Evolutionary conservation across 1,139 yeast species (phyloP).

Genomic region (Yamadazyma membranifaciens): DNA sequence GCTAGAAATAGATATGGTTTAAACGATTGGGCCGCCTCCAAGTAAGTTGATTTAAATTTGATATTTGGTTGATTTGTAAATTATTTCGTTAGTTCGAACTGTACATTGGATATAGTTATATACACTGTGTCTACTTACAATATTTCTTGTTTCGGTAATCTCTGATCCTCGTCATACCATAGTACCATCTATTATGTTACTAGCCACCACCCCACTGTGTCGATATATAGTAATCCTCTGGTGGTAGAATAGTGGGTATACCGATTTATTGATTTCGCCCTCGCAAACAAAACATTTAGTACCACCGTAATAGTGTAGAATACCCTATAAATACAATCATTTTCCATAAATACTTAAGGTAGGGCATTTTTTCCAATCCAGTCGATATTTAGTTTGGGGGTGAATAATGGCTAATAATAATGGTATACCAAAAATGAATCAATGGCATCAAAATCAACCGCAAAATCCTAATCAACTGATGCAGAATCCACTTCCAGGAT

Average conservation of each 20-base stretch:
- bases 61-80: neutral
- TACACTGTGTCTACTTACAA: too few species aligned
- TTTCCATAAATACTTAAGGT: too few species aligned
- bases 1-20: slow-evolving; percentile 88
- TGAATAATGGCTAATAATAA: slow-evolving; percentile 2
- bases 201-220: too few species aligned
- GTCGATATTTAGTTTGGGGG: too few species aligned
- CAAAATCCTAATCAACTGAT: slow-evolving; percentile 13
- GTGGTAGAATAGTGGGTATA: neutral
- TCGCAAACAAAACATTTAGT: neutral
- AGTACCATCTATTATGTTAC: too few species aligned
- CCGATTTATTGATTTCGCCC: neutral
- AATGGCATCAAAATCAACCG: slow-evolving; percentile 12
- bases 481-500: neutral
- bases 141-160: too few species aligned
- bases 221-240: too few species aligned
- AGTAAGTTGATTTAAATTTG: neutral
- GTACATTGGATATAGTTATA: neutral
- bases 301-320: neutral
- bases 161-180: too few species aligned
- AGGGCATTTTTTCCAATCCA: too few species aligned
- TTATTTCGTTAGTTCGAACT: neutral
- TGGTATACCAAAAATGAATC: slow-evolving; percentile 10
- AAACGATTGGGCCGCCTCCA: slow-evolving; percentile 79
- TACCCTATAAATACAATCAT: too few species aligned